These are phyloP conservation scores for Xerocomus minutiporus DNA, from an alignment of 1,284 basidiomycete species.

Conservation along the genomic window DNA sequence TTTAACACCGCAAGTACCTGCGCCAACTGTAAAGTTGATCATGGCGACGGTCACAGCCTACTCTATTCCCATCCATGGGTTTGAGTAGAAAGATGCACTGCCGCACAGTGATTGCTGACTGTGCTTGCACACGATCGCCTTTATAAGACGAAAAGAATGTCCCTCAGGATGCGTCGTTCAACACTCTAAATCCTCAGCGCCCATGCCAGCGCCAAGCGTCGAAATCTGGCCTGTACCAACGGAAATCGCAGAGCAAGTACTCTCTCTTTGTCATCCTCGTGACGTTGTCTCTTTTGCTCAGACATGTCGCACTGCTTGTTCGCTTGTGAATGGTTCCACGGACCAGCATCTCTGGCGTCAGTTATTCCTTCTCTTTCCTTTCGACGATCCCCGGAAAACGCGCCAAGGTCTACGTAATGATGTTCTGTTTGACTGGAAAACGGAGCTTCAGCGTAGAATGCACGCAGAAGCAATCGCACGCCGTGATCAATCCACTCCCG, in stretches of 20 bases:
- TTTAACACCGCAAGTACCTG: too few relatives aligned
- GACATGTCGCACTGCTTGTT: conserved; percentile 45
- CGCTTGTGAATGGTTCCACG: conserved; percentile 44
- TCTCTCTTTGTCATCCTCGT: neutral
- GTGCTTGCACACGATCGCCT: neutral
- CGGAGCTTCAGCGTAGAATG: conserved; percentile 38
- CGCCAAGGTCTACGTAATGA: conserved; percentile 12
- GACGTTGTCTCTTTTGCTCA: conserved; percentile 14
- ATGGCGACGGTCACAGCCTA: too few relatives aligned
- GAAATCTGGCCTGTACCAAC: conserved; percentile 40
- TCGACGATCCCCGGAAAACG: conserved; percentile 53
- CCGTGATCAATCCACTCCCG: conserved; percentile 19
- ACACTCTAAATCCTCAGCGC: neutral
- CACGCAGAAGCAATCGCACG: conserved; percentile 35
- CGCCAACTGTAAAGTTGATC: too few relatives aligned
- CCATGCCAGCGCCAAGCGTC: neutral
- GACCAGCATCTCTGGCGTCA: conserved; percentile 63
- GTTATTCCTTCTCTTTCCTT: conserved; percentile 51
- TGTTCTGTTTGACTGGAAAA: conserved; percentile 36
- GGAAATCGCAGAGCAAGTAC: conserved; percentile 49
- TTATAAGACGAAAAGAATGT: neutral
- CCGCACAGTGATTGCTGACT: neutral
- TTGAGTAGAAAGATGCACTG: neutral
- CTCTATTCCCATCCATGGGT: too few relatives aligned
- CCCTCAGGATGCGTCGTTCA: neutral